Conservation (phyloP, 83 land plant genomes). For the Picea mariana region DNA sequence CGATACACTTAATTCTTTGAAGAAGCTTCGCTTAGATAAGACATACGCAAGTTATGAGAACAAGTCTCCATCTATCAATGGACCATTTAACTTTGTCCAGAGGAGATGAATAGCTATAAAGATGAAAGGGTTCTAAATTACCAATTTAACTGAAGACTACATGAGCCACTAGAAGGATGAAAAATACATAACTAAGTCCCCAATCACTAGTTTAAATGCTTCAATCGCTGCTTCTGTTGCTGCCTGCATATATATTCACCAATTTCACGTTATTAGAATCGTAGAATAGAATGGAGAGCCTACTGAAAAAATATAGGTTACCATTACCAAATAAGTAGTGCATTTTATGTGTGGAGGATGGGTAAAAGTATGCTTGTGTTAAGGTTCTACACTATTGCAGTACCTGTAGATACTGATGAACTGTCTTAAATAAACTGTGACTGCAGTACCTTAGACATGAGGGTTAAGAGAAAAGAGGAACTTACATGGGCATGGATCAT, state of each 20-base stretch:
- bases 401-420: not conserved
- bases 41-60: too few species aligned
- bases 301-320: not conserved
- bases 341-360: not conserved
- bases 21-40: too few species aligned
- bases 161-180: not conserved
- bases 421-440: not conserved
- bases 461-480: not conserved
- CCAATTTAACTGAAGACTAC: too few species aligned
- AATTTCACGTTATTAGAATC: not conserved
- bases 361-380: not conserved
- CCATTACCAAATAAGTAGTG: not conserved
- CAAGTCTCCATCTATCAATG: too few species aligned
- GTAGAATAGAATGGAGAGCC: not conserved
- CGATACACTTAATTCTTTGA: too few species aligned
- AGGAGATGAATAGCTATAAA: too few species aligned
- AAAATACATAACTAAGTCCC: not conserved
- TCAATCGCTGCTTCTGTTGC: not conserved
- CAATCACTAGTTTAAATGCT: not conserved
- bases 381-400: not conserved
- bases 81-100: too few species aligned
- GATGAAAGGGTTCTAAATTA: too few species aligned
- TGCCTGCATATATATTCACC: not conserved
- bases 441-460: too few species aligned
- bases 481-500: slow-evolving; percentile 60